Evolutionary conservation across 2,329 filamentous ascomycete genomes (phyloP), one percentile per base, ranked within the genome.

Genomic region (Aspergillus ochraceus): DNA sequence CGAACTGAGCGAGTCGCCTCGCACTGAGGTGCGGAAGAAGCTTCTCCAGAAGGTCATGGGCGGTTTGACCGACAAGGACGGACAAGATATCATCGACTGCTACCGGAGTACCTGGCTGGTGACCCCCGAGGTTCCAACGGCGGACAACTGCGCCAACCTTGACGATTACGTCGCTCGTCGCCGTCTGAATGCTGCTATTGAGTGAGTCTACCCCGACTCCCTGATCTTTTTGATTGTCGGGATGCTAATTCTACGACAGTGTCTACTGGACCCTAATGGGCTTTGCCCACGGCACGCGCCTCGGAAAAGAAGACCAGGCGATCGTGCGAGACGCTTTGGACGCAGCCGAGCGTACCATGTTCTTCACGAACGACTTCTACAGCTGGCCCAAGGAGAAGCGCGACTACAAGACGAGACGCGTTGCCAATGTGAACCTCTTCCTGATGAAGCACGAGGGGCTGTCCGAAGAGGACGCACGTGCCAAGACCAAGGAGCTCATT

Each of bases 351-450:
- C 58, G 60, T 19, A 52, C 55, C 42, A 61, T 61, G 57, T 60
- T 60, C 58, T 62, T 62, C 45, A 60, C 58, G 45, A 62, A 62
- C 42, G 60, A 63, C 53, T 63, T 60, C 55, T 63, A 60, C 39
- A 63, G 60, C 58, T 63, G 60, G 60, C 50, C 58, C 29, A 58
- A 58, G 29, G 58, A 63, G 42, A 60, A 60, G 49, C 58, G 52
- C 32, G 32, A 55, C 26, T 52, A 50, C 17, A 61, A 56, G 53
- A 54, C 45, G 50, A 32, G 53, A 49, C 52, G 46, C 36, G 55
- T 60, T 17, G 55, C 58, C 54, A 63, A 63, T 24, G 58, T 60
- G 20, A 60, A 60, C 19, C 39, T 58, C 2, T 60, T 60, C 55
- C 52, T 60, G 29, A 63, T 56, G 55, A 46, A 58, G 22, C 54